phyloP scores from a whole-genome alignment of 1,139 yeast species.

The Scheffersomyces stambukii region DNA sequence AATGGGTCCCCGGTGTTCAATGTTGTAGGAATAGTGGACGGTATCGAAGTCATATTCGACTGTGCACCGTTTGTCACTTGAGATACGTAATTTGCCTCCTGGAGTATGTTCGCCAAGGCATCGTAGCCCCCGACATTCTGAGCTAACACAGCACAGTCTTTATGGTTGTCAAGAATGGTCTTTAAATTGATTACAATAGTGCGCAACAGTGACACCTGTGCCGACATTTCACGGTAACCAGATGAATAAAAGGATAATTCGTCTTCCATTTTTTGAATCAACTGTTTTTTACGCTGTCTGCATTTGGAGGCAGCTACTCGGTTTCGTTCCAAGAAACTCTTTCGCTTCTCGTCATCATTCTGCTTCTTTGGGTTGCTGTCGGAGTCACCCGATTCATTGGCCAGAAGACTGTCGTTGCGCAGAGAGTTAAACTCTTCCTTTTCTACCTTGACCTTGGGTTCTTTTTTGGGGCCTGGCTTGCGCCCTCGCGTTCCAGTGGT shows the following conservation, averaged over 20 bases:
- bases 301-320: slow-evolving; percentile 95
- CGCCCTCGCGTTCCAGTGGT: too few species aligned
- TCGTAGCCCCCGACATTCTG: slow-evolving; percentile 38
- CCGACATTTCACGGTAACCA: slow-evolving; percentile 66
- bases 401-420: slow-evolving; percentile 6
- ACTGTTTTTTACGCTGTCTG: slow-evolving; percentile 90
- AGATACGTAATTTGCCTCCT: slow-evolving; percentile 28
- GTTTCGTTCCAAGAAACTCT: slow-evolving; percentile 82
- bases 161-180: slow-evolving; percentile 32
- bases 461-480: too few species aligned
- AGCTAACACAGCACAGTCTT: slow-evolving; percentile 33
- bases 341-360: slow-evolving; percentile 56
- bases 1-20: too few species aligned
- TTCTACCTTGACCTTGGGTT: slow-evolving; percentile 11
- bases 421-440: slow-evolving; percentile 11
- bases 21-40: slow-evolving; percentile 18
- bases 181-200: slow-evolving; percentile 56
- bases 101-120: slow-evolving; percentile 27
- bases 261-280: slow-evolving; percentile 76
- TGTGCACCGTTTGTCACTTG: slow-evolving; percentile 15
- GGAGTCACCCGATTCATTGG: too few species aligned
- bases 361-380: slow-evolving; percentile 13
- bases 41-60: slow-evolving; percentile 14
- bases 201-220: slow-evolving; percentile 53
- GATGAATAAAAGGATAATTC: slow-evolving; percentile 65